Base-by-base conservation (phyloP, 2,329 filamentous ascomycete species). In the Stemphylium lycopersici region DNA sequence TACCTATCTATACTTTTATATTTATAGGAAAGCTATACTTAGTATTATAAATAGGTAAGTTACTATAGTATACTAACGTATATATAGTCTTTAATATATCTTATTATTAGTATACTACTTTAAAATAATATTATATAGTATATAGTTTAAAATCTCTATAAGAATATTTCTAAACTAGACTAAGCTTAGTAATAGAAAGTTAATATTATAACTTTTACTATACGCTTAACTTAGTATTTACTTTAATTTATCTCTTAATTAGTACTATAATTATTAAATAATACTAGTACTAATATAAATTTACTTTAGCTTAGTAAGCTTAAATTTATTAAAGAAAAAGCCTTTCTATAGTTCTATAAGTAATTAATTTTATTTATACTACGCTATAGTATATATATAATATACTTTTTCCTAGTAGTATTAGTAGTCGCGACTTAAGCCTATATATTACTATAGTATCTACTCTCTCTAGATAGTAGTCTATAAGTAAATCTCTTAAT, bases 391-490 rank as follows among this genome's bases (percentile, higher is more conserved):
- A 50, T 50, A 15, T 32, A 38, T 31, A 5, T 6, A 38, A 15
- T 43, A 3, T 12, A 20, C 3, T 26, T 48, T 13, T 18, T 50
- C 16, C 26, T 50, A 18, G 40, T 15, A 50, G 10, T 7, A 13
- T 44, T 50, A 32, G 24, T 12, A 6, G 10, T 7, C 18, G 38
- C 24, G 10, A 29, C 24, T 44, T 8, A 12, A n/a, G 69, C 62
- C 2, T 74, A 78, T 51, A 76, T 78, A 74, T 73, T 71, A 48
- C 70, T 79, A 11, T 48, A 65, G 56, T 76, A 69, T 49, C 78
- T 77, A 2, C 69, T 75, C 4, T 67, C 77, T 5, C 74, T 80
- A 48, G 76, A 71, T 42, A 73, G 73, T 5, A 62, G 69, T 51
- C 76, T 76, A 64, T 79, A 79, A 59, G 77, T 77, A 2, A 66